A percentile compares a stretch with the other conserved stretches of the same genome.
These are phyloP conservation scores for Ephemerocybe angulata DNA, from an alignment of 768 basidiomycete species.

Conservation along the genomic window DNA sequence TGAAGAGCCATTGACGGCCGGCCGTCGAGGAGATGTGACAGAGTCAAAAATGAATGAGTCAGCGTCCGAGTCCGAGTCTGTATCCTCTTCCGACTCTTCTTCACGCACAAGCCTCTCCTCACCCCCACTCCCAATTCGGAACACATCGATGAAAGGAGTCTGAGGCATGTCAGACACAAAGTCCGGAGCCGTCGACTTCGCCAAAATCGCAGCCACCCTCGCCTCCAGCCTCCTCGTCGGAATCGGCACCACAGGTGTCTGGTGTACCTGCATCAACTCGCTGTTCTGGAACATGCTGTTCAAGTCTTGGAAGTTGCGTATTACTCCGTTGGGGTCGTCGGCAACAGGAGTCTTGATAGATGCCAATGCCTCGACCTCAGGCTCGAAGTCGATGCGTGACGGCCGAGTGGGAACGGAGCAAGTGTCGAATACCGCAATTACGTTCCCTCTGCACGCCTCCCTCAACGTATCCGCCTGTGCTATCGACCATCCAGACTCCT, in stretches of 20 bases:
- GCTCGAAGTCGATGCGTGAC: slow-evolving; percentile 71
- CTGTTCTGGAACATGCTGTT: slow-evolving; percentile 69
- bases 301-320: slow-evolving; percentile 73
- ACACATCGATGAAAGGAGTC: slow-evolving; percentile 79
- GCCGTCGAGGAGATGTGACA: slow-evolving; percentile 31
- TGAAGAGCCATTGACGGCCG: slow-evolving; percentile 1
- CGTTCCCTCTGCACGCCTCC: slow-evolving; percentile 66
- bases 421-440: slow-evolving; percentile 83
- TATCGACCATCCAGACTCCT: slow-evolving; percentile 85
- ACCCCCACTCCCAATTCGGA: slow-evolving; percentile 46
- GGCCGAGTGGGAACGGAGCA: slow-evolving; percentile 69
- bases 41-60: slow-evolving; percentile 67
- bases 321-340: slow-evolving; percentile 73
- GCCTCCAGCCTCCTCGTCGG: slow-evolving; percentile 57
- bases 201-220: slow-evolving; percentile 76
- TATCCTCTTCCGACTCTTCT: slow-evolving; percentile 50
- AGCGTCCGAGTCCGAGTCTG: slow-evolving; percentile 45
- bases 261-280: slow-evolving; percentile 19
- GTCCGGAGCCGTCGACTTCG: slow-evolving; percentile 64
- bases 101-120: slow-evolving; percentile 22
- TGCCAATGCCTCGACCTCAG: slow-evolving; percentile 49
- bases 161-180: slow-evolving; percentile 57
- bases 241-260: slow-evolving; percentile 41
- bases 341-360: slow-evolving; percentile 41
- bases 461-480: slow-evolving; percentile 61